Conservation (phyloP, 805 yeast species). For the Candida maesae region DNA sequence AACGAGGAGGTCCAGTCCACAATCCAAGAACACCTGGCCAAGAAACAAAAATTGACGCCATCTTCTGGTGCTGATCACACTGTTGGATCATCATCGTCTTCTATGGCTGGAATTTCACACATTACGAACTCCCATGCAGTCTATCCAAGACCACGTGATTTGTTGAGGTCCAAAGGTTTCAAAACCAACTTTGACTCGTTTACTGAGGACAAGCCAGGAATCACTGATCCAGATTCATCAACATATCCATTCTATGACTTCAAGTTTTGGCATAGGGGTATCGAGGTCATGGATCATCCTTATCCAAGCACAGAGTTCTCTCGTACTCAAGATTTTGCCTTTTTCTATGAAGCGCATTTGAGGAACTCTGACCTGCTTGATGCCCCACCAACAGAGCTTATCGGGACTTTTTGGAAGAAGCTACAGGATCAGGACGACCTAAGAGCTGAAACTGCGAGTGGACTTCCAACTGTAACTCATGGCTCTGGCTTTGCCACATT, state of each 20-base stretch:
- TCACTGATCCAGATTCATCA: slow-evolving; percentile 31
- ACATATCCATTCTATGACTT: slow-evolving; percentile 41
- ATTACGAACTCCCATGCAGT: slow-evolving; percentile 44
- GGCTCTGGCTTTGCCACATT: slow-evolving; percentile 36
- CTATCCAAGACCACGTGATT: slow-evolving; percentile 42
- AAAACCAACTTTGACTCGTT: slow-evolving; percentile 45
- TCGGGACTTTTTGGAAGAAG: slow-evolving; percentile 19
- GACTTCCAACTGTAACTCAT: slow-evolving; percentile 34
- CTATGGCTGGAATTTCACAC: slow-evolving; percentile 29
- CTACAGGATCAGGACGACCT: slow-evolving; percentile 31
- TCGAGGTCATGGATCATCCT: slow-evolving; percentile 37
- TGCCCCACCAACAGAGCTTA: slow-evolving; percentile 21
- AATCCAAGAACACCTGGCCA: too few species aligned
- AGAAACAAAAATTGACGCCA: background rate
- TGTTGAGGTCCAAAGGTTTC: slow-evolving; percentile 48
- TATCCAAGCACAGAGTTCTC: slow-evolving; percentile 39
- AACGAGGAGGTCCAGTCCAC: background rate
- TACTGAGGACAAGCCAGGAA: slow-evolving; percentile 40
- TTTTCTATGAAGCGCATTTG: slow-evolving; percentile 54
- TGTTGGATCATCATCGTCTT: too few species aligned
- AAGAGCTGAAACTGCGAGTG: slow-evolving; percentile 35
- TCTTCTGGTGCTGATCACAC: background rate
- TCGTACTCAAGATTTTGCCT: slow-evolving; percentile 46
- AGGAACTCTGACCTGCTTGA: slow-evolving; percentile 30
- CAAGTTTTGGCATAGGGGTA: slow-evolving; percentile 40